Percentiles rank a stretch among this genome's conserved stretches.
Conservation (phyloP, 768 basidiomycete genomes). For the Thelephora ganbajun region DNA sequence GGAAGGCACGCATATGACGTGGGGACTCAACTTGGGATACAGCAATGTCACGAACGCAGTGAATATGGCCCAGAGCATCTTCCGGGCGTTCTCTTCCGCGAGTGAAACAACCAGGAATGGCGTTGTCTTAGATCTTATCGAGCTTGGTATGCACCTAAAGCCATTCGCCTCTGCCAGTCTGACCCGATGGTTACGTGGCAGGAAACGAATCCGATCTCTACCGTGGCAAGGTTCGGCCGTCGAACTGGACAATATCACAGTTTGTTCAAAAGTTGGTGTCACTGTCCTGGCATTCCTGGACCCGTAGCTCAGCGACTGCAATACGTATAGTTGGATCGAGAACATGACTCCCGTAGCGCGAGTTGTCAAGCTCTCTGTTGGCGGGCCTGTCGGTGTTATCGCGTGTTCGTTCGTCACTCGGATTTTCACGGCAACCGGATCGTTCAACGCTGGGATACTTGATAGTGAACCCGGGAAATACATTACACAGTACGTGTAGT, state of each 20-base stretch:
- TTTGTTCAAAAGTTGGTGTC: constrained; percentile 18
- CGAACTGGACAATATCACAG: constrained; percentile 15
- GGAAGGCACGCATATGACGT: constrained; percentile 45
- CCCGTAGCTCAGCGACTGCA: not conserved
- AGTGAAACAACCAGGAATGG: constrained; percentile 2
- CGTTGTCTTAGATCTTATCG: constrained; percentile 17
- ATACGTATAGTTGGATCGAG: not conserved
- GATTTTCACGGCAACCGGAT: constrained; percentile 46
- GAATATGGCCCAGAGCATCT: constrained; percentile 15
- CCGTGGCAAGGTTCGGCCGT: constrained; percentile 15
- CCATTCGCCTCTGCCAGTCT: not conserved
- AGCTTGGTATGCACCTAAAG: constrained; percentile 11
- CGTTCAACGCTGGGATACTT: constrained; percentile 38
- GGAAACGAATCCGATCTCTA: constrained; percentile 22
- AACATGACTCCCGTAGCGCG: constrained; percentile 7
- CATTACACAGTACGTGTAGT: constrained; percentile 34
- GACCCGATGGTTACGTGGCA: not conserved
- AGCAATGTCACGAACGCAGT: constrained; percentile 17
- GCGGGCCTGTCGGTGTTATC: constrained; percentile 12
- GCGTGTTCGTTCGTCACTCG: constrained; percentile 15
- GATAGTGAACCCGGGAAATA: constrained; percentile 30
- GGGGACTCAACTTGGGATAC: constrained; percentile 53
- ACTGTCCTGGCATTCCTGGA: constrained; percentile 7
- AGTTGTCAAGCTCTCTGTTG: constrained; percentile 8
- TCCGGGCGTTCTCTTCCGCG: not conserved